Conservation (phyloP, 345 rosid genomes). For the Geranium rotundifolium region DNA sequence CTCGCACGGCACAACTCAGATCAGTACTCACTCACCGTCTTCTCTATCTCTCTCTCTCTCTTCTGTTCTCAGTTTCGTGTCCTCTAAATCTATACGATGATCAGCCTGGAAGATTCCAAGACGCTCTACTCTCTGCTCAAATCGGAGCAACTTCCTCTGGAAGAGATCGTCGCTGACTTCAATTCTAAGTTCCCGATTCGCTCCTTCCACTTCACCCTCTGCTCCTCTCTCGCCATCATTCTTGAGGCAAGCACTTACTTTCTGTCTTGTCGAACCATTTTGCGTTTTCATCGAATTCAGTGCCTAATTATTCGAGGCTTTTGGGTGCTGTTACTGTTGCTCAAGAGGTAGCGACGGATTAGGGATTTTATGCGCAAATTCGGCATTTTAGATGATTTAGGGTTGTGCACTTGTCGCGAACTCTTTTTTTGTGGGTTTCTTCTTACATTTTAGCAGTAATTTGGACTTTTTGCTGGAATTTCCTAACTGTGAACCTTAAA, state of each 20-base stretch:
- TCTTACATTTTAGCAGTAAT: background rate
- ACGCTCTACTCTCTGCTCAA: slow-evolving; percentile 31
- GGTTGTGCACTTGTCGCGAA: background rate
- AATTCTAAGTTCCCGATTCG: slow-evolving; percentile 29
- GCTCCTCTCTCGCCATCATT: slow-evolving; percentile 45
- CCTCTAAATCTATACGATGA: slow-evolving; percentile 1
- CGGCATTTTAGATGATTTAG: background rate
- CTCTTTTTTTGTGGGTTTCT: background rate
- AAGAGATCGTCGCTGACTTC: slow-evolving; percentile 47
- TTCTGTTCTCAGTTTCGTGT: background rate
- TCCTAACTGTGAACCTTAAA: background rate
- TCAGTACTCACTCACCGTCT: background rate
- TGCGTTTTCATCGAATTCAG: background rate
- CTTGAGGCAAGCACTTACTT: slow-evolving; percentile 33
- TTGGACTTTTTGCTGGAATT: background rate
- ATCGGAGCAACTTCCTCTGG: slow-evolving; percentile 42
- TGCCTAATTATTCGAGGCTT: background rate
- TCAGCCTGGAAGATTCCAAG: slow-evolving; percentile 40
- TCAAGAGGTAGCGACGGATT: background rate
- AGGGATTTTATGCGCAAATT: background rate
- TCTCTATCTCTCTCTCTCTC: background rate
- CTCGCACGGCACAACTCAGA: no score
- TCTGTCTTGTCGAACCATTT: background rate
- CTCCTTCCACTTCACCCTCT: slow-evolving; percentile 32
- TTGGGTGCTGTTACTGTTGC: background rate